Conservation (phyloP, 2,329 filamentous ascomycete species). For the Phaeosphaeriaceae sp. region DNA sequence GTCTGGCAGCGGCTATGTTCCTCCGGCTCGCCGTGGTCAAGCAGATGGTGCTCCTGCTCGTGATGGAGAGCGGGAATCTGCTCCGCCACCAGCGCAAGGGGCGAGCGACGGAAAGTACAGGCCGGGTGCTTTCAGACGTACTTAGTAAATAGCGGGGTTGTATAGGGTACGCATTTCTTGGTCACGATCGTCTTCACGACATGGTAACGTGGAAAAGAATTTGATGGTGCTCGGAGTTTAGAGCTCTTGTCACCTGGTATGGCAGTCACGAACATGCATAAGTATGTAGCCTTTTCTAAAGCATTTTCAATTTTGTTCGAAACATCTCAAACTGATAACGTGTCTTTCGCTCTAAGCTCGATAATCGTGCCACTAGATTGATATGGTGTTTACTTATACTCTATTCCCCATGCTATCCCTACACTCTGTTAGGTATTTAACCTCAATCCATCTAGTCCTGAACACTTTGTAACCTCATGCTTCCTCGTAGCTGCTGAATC, state of each 20-base stretch:
- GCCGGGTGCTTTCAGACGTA: constrained; percentile 46
- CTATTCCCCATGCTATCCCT: too few species aligned
- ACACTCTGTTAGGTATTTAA: too few species aligned
- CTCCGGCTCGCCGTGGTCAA: constrained; percentile 34
- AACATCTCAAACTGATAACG: neutral
- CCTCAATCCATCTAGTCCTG: too few species aligned
- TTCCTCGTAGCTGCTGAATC: too few species aligned
- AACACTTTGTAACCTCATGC: too few species aligned
- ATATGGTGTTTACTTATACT: too few species aligned
- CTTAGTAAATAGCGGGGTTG: constrained; percentile 11
- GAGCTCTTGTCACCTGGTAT: constrained; percentile 2
- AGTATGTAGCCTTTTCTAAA: constrained; percentile 1
- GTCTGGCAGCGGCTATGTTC: constrained; percentile 36
- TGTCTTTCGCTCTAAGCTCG: too few species aligned
- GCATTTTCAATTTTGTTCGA: neutral
- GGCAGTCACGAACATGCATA: constrained; percentile 1
- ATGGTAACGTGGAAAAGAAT: neutral
- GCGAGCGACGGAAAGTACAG: constrained; percentile 49
- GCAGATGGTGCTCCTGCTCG: constrained; percentile 29
- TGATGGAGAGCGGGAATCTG: constrained; percentile 33
- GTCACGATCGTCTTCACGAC: constrained; percentile 1
- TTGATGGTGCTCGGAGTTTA: constrained; percentile 3
- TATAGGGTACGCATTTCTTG: constrained; percentile 10
- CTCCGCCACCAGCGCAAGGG: constrained; percentile 30
- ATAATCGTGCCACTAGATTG: too few species aligned